A percentile compares a stretch with the other conserved stretches of the same genome.
Conservation (phyloP, 1,284 basidiomycete genomes). For the Boletellus deceptivus region DNA sequence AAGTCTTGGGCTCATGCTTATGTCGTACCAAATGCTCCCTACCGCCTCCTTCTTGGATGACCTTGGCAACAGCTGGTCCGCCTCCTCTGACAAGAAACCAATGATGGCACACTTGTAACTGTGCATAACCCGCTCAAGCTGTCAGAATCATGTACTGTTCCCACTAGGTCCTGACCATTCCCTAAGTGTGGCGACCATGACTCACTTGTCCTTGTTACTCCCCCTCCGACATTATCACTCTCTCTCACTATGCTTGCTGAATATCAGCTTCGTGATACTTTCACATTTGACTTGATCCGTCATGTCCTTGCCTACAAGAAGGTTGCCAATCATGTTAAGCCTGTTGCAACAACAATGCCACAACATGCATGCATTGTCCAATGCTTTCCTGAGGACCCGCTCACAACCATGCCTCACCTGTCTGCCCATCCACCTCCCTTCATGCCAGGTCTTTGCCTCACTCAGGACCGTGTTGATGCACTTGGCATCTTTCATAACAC, state of each 20-base stretch:
- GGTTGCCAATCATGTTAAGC: background rate
- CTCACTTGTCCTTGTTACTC: background rate
- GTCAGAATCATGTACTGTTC: background rate
- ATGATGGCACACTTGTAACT: constrained; percentile 2
- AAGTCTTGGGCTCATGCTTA: too few relatives aligned
- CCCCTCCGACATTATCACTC: background rate
- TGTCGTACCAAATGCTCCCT: constrained; percentile 9
- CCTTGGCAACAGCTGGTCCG: constrained; percentile 18
- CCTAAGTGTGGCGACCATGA: background rate
- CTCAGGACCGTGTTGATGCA: background rate
- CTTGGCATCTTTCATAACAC: background rate
- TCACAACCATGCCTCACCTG: background rate
- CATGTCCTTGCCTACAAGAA: background rate
- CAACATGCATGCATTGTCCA: background rate
- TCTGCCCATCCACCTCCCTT: background rate
- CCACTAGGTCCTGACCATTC: background rate
- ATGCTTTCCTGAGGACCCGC: background rate
- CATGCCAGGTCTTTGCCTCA: background rate
- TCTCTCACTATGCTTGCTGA: background rate
- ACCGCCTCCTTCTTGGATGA: constrained; percentile 13
- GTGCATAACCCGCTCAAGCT: constrained; percentile 3
- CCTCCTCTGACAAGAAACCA: background rate
- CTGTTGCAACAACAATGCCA: background rate
- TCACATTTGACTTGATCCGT: background rate
- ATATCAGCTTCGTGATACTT: background rate